Conservation (phyloP, 352 stramenopile genomes). For the Peronospora belbahrii region DNA sequence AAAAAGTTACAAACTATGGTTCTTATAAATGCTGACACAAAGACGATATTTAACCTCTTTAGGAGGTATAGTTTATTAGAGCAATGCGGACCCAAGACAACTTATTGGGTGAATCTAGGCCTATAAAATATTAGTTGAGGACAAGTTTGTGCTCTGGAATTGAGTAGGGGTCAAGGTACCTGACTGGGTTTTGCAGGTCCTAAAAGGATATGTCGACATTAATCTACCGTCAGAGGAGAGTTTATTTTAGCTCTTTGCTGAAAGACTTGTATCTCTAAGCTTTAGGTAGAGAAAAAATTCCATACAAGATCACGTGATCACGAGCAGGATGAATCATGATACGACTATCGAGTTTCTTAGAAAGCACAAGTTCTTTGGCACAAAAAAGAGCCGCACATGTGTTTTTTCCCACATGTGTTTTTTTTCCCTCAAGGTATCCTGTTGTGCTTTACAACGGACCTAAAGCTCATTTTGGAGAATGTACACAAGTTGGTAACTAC, state of each 20-base stretch:
- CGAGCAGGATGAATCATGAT: slow-evolving; percentile 93
- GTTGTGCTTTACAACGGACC: slow-evolving; percentile 89
- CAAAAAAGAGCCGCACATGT: slow-evolving; percentile 80
- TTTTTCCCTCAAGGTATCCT: slow-evolving; percentile 95
- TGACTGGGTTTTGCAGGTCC: slow-evolving; percentile 93
- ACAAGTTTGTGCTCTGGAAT: slow-evolving; percentile 91
- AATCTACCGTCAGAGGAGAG: slow-evolving; percentile 87
- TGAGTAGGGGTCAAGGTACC: slow-evolving; percentile 94
- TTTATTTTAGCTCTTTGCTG: slow-evolving; percentile 92
- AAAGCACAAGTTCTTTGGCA: slow-evolving; percentile 87
- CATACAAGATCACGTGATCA: slow-evolving; percentile 86
- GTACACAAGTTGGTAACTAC: slow-evolving; percentile 77
- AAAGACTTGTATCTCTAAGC: slow-evolving; percentile 83
- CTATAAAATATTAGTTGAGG: slow-evolving; percentile 77
- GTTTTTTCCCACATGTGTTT: too few species aligned
- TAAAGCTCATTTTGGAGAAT: slow-evolving; percentile 94
- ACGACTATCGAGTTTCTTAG: slow-evolving; percentile 88
- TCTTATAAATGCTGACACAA: slow-evolving; percentile 10
- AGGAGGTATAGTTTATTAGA: slow-evolving; percentile 57
- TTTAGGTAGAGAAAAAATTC: slow-evolving; percentile 25
- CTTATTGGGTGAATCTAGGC: slow-evolving; percentile 38
- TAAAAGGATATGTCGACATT: slow-evolving; percentile 94
- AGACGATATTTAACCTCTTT: slow-evolving; percentile 50
- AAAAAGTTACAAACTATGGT: too few species aligned
- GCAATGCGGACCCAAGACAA: slow-evolving; percentile 34